phyloP scores from a whole-genome alignment of 1,139 yeast species.

The Pichia sp. region DNA sequence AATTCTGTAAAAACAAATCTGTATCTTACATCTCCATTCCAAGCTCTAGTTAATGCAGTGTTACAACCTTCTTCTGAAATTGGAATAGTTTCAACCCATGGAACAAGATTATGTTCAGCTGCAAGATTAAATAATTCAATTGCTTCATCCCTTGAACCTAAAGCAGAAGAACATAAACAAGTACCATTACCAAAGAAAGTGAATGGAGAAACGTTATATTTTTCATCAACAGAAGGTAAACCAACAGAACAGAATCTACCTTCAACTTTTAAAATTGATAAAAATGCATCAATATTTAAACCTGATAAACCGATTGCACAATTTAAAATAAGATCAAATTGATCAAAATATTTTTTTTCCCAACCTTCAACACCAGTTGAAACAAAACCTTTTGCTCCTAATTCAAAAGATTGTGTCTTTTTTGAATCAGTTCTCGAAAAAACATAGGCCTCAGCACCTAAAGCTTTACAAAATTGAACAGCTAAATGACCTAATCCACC shows the following conservation, averaged over 20 bases:
- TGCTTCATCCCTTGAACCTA: conserved; percentile 44
- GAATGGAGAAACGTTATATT: conserved; percentile 38
- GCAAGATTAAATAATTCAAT: conserved; percentile 49
- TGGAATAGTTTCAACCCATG: conserved; percentile 57
- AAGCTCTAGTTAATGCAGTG: conserved; percentile 46
- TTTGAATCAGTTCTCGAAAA: conserved; percentile 46
- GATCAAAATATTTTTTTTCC: conserved; percentile 31
- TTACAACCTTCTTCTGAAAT: conserved; percentile 45
- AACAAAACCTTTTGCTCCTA: conserved; percentile 49
- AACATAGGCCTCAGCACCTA: conserved; percentile 54
- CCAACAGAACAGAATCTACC: conserved; percentile 53
- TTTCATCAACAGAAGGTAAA: conserved; percentile 39
- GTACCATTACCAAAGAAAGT: conserved; percentile 42
- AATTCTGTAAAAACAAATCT: conserved; percentile 58
- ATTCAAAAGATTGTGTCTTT: conserved; percentile 42
- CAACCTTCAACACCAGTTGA: conserved; percentile 44
- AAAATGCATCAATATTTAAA: conserved; percentile 34
- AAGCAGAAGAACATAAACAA: conserved; percentile 30
- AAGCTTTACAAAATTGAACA: conserved; percentile 47
- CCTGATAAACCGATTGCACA: conserved; percentile 47
- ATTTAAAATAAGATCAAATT: conserved; percentile 43
- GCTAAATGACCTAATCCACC: conserved; percentile 62
- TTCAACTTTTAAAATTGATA: conserved; percentile 38
- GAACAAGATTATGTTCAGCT: conserved; percentile 43
- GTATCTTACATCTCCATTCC: conserved; percentile 56